Percentiles rank a stretch among this genome's conserved stretches.
Evolutionary conservation across 768 basidiomycete genomes (phyloP).

Genomic region (Stropharia rugosoannulata): DNA sequence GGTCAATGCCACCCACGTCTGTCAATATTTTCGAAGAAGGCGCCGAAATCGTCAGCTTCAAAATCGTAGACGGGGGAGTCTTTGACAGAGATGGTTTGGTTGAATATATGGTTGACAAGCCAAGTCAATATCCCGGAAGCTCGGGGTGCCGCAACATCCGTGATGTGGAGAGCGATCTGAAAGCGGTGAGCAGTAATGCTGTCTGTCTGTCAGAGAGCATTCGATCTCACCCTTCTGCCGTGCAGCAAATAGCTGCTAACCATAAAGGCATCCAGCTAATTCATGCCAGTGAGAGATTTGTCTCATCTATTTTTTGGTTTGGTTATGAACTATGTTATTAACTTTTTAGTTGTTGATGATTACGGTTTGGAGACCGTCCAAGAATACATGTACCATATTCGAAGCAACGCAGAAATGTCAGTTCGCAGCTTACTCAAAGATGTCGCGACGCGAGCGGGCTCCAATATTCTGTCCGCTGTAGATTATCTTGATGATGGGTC

Average conservation of each 20-base stretch:
- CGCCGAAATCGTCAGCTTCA: conserved; percentile 88
- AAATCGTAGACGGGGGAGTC: conserved; percentile 80
- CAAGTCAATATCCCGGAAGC: conserved; percentile 78
- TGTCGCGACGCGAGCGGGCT: conserved; percentile 68
- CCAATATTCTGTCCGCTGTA: conserved; percentile 61
- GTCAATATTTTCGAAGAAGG: conserved; percentile 93
- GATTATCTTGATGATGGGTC: conserved; percentile 91
- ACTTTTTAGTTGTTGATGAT: conserved; percentile 73
- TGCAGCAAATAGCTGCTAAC: conserved; percentile 91
- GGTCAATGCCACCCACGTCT: conserved; percentile 94
- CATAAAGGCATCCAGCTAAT: conserved; percentile 89
- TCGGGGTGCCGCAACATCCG: conserved; percentile 85
- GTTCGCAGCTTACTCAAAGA: conserved; percentile 81
- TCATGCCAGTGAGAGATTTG: conserved; percentile 58
- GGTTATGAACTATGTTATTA: conserved; percentile 9
- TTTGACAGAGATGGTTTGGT: conserved; percentile 77
- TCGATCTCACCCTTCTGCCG: conserved; percentile 1
- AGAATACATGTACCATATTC: conserved; percentile 91
- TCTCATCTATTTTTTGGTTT: not conserved
- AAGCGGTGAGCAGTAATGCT: conserved; percentile 60
- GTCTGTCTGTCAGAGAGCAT: not conserved
- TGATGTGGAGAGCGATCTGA: conserved; percentile 90
- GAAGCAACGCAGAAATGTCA: conserved; percentile 82
- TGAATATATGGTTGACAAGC: conserved; percentile 81
- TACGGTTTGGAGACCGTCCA: conserved; percentile 87